These are phyloP conservation scores for Raphanus hybrid DNA, from an alignment of 441 rosid species.

Conservation along the genomic window DNA sequence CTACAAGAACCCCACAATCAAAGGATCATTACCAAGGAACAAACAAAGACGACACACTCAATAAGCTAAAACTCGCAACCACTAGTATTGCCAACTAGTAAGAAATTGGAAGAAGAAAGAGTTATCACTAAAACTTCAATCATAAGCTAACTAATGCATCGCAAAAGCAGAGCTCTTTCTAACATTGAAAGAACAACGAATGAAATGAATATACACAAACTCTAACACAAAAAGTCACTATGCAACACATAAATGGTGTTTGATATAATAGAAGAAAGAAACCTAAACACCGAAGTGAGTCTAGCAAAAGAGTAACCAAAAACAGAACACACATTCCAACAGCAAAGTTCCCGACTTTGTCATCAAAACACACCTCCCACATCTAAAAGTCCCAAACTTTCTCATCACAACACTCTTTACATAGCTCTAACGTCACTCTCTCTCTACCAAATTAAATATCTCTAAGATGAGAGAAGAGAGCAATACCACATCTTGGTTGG, in stretches of 20 bases:
- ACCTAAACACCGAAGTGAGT: no score
- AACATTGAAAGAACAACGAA: not conserved
- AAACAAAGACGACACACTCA: no score
- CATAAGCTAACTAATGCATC: not conserved
- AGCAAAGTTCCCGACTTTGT: not conserved
- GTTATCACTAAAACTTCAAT: no score
- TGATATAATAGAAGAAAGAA: no score
- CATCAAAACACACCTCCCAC: not conserved
- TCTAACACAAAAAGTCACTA: not conserved
- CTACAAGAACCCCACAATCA: conserved; percentile 44
- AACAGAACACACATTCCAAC: not conserved
- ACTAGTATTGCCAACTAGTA: no score
- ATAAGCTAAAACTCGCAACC: no score
- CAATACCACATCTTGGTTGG: conserved; percentile 77
- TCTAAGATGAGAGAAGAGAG: conserved; percentile 13
- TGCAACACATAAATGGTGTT: not conserved
- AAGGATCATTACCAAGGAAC: no score
- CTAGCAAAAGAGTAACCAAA: not conserved
- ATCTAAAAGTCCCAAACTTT: not conserved
- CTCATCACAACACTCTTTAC: not conserved
- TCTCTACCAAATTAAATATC: not conserved
- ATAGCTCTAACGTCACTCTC: not conserved
- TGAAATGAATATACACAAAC: not conserved
- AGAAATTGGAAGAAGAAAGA: no score
- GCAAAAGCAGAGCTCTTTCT: not conserved